Evolutionary conservation across 345 rosid genomes (phyloP), one percentile per base, ranked within the genome.

Genomic region (Syzygium aromaticum): DNA sequence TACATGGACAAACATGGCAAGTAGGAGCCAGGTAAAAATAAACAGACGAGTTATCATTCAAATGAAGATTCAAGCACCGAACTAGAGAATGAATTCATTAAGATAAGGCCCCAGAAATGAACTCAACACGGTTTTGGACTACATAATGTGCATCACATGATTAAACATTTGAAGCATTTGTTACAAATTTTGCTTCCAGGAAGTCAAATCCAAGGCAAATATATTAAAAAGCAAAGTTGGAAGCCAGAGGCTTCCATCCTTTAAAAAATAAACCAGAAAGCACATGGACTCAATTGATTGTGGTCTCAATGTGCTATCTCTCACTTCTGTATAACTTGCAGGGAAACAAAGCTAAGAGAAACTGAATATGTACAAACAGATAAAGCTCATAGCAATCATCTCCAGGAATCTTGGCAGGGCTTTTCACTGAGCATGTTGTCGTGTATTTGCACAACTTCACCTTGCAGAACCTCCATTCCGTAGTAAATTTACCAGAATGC

Each of bases 401-500:
- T 90, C 89, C 89, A 61, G 89, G 89, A 91, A 73, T 89, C 89
- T 90, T 67, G 86, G 49, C 6, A 52, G 54, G 90, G 92, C 85
- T 52, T 88, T 89, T 87, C 40, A n/a, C 59, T 16, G 82, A 86
- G 90, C 53, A 93, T 53, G 96, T 67, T 93, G 94, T 89, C 93
- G 96, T 91, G 92, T 95, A 83, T 91, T 92, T 95, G 93, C 92
- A 95, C 98, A 95, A 93, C 98, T 96, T 95, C 94, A 93, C 94
- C 98, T 52, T 54, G 84, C 83, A 0, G 54, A 49, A 51, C 23
- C 49, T 73, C 10, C 13, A 0, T 19, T 33, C 49, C 4, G 5
- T 19, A 22, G 25, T n/a, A n/a, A n/a, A 85, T 85, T 77, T 57
- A 43, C 53, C 46, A 1, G n/a, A 63, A 63, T 51, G 80, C 3